Evolutionary conservation across 2,329 filamentous ascomycete genomes (phyloP).

Genomic region (Fusarium sp.): DNA sequence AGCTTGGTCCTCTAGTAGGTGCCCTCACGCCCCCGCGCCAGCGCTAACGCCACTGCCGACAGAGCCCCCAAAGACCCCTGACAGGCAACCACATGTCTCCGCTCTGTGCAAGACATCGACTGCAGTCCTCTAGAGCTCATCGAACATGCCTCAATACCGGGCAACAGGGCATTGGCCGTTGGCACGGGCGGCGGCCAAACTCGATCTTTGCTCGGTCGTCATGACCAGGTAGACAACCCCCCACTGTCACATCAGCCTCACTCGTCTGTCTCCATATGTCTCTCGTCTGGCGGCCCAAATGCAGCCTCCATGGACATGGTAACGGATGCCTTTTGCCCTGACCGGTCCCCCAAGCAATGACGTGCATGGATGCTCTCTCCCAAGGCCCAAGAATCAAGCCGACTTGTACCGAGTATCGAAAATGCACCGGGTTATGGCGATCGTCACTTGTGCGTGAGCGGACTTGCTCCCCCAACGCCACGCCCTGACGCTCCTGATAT

Average conservation of each 20-base stretch:
- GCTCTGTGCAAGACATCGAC: background rate
- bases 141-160: no score
- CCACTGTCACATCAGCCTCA: conserved; percentile 9
- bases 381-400: conserved; percentile 1
- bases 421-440: conserved; percentile 1
- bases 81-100: background rate
- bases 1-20: conserved; percentile 8
- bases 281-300: conserved; percentile 28
- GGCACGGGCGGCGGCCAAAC: background rate
- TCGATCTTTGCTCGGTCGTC: conserved; percentile 2
- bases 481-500: background rate
- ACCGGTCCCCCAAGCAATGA: conserved; percentile 28
- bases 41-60: conserved; percentile 38
- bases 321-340: conserved; percentile 15
- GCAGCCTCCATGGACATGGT: conserved; percentile 21
- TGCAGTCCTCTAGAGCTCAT: no score
- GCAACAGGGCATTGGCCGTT: no score
- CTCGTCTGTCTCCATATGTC: background rate
- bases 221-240: background rate
- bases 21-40: conserved; percentile 13
- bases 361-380: conserved; percentile 27
- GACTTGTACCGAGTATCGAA: conserved; percentile 25
- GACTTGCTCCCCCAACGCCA: background rate
- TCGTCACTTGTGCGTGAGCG: conserved; percentile 1
- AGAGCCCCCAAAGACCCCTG: conserved; percentile 23